These are phyloP conservation scores for Didymosphaeria variabile DNA, from an alignment of 2,329 filamentous ascomycete species.

Conservation along the genomic window DNA sequence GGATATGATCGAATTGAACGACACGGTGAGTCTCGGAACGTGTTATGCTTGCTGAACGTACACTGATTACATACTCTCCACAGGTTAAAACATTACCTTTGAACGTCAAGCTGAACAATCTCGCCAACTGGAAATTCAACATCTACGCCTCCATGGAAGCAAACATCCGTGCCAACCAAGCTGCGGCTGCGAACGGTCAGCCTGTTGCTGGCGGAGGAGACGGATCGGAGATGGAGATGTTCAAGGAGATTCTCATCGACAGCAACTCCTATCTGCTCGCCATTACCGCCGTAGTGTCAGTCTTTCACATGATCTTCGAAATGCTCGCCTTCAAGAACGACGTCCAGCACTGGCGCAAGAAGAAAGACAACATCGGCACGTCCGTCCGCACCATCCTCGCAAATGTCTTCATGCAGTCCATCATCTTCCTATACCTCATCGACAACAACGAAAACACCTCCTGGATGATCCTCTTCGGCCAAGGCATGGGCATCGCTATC, in stretches of 20 bases:
- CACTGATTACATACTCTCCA: background rate
- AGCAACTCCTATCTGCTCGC: conserved; percentile 91
- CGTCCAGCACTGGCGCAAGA: conserved; percentile 97
- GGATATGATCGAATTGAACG: conserved; percentile 92
- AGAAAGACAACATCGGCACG: conserved; percentile 98
- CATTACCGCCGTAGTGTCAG: conserved; percentile 82
- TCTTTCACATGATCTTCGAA: conserved; percentile 94
- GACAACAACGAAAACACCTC: conserved; percentile 98
- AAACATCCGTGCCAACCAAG: conserved; percentile 82
- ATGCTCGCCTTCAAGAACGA: conserved; percentile 97
- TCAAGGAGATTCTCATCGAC: conserved; percentile 94
- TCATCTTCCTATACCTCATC: conserved; percentile 96
- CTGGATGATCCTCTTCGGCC: conserved; percentile 97
- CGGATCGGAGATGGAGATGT: conserved; percentile 93
- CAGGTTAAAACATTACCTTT: conserved; percentile 76
- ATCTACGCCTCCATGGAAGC: conserved; percentile 85
- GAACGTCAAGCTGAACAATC: conserved; percentile 82
- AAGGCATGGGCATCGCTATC: conserved; percentile 82
- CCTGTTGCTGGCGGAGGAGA: conserved; percentile 81
- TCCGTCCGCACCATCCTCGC: conserved; percentile 94
- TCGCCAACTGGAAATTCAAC: conserved; percentile 88
- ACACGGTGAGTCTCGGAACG: conserved; percentile 63
- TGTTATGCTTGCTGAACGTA: no score
- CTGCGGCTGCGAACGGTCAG: conserved; percentile 76
- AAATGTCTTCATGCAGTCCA: conserved; percentile 95